Evolutionary conservation across 345 rosid genomes (phyloP), one percentile per base, ranked within the genome.

Genomic region (Kandelia obovata): DNA sequence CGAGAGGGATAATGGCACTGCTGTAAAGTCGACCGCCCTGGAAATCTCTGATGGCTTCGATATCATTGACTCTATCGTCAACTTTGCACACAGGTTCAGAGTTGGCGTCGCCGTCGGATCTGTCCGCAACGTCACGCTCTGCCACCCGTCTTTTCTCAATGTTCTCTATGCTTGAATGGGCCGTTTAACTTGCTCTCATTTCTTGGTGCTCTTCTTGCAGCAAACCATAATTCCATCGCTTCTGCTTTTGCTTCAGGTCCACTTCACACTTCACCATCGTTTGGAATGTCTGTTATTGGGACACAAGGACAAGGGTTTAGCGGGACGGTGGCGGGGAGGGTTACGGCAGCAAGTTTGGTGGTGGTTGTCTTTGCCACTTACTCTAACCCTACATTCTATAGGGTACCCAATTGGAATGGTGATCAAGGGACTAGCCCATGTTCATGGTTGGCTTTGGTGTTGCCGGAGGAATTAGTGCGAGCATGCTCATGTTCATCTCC

Each of bases 41-140:
- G 81, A 88, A 72, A 78, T 88, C 79, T 59, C 88, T 61, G 59
- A 83, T 11, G 92, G 89, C 1, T 73, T 75, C n/a, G 83, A 84
- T 66, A 46, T 88, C 67, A 78, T 85, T 65, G 80, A 79, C 2
- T 20, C 73, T 23, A 64, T 84, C 58, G 34, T 81, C 56, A 34
- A 2, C 70, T 85, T 80, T 61, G 83, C 85, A 0, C 64, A 73
- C n/a, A 65, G 76, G 20, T 65, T 70, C 62, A 72, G 69, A 43
- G 64, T 64, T 20, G 77, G 87, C 13, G 19, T 88, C 3, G 92
- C 82, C 1, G 55, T 71, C 13, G 92, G 89, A 28, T 71, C 81
- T 0, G 84, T 88, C 19, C 68, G 83, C 5, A 57, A 75, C 23
- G 77, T 88, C 62, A 76, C 82, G 43, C 85, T 88, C 51, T 81